Conservation (phyloP, 768 basidiomycete species). For the Suillus subalutaceus region DNA sequence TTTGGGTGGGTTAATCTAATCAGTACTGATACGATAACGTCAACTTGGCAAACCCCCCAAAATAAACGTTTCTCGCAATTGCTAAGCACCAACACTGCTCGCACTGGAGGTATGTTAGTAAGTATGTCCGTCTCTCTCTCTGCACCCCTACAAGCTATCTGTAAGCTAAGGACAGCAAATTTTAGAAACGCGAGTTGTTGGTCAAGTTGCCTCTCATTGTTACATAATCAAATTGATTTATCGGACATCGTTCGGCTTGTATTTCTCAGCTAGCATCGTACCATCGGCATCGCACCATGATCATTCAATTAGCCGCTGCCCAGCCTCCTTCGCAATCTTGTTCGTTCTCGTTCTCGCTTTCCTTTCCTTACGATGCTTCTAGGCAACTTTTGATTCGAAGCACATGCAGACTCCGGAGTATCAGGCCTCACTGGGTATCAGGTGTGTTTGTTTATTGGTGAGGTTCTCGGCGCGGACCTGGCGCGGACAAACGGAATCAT, state of each 20-base stretch:
- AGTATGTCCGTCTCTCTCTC: not conserved
- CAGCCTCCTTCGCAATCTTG: not conserved
- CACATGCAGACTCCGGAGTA: too few species aligned
- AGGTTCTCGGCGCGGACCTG: not conserved
- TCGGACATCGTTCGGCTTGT: conserved; percentile 14
- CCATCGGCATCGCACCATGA: conserved; percentile 11
- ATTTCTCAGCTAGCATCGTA: conserved; percentile 6
- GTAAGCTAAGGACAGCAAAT: not conserved
- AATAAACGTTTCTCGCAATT: not conserved
- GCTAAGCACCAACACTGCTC: not conserved
- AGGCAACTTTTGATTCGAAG: too few species aligned
- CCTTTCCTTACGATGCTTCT: not conserved
- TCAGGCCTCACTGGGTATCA: too few species aligned
- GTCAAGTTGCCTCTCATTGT: not conserved
- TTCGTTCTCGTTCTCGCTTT: not conserved
- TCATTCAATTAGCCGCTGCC: not conserved
- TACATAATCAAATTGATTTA: not conserved
- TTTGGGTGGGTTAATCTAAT: conserved; percentile 7
- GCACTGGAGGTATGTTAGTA: not conserved
- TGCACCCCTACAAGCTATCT: not conserved
- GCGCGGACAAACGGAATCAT: not conserved
- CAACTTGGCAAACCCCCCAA: not conserved
- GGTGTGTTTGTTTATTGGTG: not conserved
- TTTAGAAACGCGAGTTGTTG: conserved; percentile 12
- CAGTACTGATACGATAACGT: conserved; percentile 7